Conservation (phyloP, 768 basidiomycete species). For the Mycena galopus region DNA sequence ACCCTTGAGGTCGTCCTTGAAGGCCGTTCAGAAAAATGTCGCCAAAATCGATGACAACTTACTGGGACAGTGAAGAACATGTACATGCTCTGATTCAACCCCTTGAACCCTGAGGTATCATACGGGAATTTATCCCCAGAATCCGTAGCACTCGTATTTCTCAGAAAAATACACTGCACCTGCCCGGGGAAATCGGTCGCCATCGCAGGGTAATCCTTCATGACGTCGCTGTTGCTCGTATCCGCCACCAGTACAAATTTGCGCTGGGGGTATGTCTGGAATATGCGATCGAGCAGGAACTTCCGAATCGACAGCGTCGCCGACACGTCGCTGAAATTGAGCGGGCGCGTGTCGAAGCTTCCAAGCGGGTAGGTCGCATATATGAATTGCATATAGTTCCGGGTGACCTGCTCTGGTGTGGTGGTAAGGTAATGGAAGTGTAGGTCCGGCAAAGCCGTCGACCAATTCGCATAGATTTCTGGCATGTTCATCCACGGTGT, state of each 20-base stretch:
- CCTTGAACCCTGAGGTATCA: constrained; percentile 47
- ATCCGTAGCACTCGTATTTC: constrained; percentile 50
- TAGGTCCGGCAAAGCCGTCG: constrained; percentile 36
- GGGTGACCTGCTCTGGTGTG: constrained; percentile 47
- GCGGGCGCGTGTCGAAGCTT: constrained; percentile 48
- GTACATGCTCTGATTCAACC: constrained; percentile 44
- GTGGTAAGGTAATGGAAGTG: constrained; percentile 53
- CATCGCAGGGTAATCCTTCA: constrained; percentile 31
- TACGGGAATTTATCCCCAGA: constrained; percentile 48
- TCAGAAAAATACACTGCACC: constrained; percentile 46
- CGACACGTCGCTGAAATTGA: constrained; percentile 46
- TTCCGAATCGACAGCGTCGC: constrained; percentile 45
- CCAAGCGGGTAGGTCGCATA: constrained; percentile 47
- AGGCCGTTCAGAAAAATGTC: background rate
- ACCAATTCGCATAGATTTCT: constrained; percentile 45
- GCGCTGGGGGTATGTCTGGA: constrained; percentile 48
- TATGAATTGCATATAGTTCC: constrained; percentile 48
- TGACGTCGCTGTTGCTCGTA: constrained; percentile 36
- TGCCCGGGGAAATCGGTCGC: constrained; percentile 26
- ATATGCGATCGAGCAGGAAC: constrained; percentile 43
- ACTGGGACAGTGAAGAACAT: constrained; percentile 40
- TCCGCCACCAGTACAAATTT: constrained; percentile 41
- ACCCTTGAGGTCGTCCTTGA: constrained; percentile 24
- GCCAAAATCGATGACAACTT: background rate
- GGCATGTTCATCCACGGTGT: constrained; percentile 46